These are phyloP conservation scores for Verruconis gallopava DNA, from an alignment of 2,329 filamentous ascomycete genomes.

Conservation along the genomic window DNA sequence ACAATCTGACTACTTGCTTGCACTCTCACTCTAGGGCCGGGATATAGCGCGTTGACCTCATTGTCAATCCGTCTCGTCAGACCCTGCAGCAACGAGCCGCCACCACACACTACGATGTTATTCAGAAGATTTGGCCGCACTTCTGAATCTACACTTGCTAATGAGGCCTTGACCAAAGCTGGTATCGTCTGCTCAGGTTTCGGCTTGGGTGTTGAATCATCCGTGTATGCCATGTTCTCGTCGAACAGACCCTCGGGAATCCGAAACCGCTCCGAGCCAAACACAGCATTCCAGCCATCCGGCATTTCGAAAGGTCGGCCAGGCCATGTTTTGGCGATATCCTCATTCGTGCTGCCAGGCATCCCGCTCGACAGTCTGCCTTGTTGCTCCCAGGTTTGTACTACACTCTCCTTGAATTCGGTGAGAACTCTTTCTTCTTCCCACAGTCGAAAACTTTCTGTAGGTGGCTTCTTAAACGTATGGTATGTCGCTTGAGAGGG, in stretches of 20 bases:
- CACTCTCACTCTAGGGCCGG: constrained; percentile 74
- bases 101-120: constrained; percentile 89
- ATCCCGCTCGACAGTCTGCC: constrained; percentile 46
- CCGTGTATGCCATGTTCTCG: constrained; percentile 50
- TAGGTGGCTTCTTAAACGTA: constrained; percentile 48
- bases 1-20: constrained; percentile 75
- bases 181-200: constrained; percentile 70
- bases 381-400: constrained; percentile 82
- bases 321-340: constrained; percentile 52
- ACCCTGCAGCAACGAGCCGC: constrained; percentile 73
- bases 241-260: constrained; percentile 88
- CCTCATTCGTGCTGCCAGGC: constrained; percentile 54
- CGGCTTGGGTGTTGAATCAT: constrained; percentile 37
- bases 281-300: constrained; percentile 91
- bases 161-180: constrained; percentile 62
- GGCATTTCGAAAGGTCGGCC: constrained; percentile 93
- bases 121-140: constrained; percentile 68
- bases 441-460: constrained; percentile 62
- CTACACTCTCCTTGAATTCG: constrained; percentile 95
- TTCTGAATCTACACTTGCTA: constrained; percentile 78
- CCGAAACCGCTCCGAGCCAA: constrained; percentile 74
- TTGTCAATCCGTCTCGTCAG: constrained; percentile 83
- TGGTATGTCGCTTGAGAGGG: constrained; percentile 65
- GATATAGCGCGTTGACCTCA: constrained; percentile 71
- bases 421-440: constrained; percentile 89